These are phyloP conservation scores for Phialemoniopsis sp. DNA, from an alignment of 2,329 filamentous ascomycete genomes.

Conservation along the genomic window DNA sequence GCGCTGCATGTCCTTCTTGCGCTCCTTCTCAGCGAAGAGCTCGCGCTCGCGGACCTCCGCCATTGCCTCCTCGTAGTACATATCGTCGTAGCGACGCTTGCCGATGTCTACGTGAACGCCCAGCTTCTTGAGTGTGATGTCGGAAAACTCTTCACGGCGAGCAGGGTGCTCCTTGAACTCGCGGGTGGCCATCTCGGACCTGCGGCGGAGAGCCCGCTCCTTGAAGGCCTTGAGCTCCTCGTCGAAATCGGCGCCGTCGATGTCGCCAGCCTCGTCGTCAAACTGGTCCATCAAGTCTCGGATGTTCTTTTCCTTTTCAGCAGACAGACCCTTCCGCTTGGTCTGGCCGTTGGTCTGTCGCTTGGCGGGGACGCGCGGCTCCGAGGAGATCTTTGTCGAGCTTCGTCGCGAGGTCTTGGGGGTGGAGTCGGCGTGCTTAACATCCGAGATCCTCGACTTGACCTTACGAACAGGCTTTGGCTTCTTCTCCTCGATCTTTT, in stretches of 20 bases:
- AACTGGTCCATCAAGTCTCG: conserved; percentile 54
- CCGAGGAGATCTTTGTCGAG: conserved; percentile 39
- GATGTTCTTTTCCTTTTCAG: conserved; percentile 66
- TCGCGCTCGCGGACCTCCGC: conserved; percentile 87
- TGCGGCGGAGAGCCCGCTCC: conserved; percentile 62
- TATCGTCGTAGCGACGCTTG: conserved; percentile 70
- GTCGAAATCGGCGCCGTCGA: conserved; percentile 37
- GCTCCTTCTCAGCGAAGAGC: conserved; percentile 91
- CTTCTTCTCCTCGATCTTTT: conserved; percentile 25
- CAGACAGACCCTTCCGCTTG: conserved; percentile 44
- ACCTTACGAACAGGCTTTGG: conserved; percentile 33
- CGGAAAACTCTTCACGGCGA: conserved; percentile 56
- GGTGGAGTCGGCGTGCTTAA: conserved; percentile 42
- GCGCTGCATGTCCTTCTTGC: conserved; percentile 99
- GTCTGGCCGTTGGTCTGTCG: conserved; percentile 56
- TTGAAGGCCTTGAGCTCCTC: conserved; percentile 43
- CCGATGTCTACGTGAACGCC: conserved; percentile 65
- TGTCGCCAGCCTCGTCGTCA: conserved; percentile 34
- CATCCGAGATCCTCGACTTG: conserved; percentile 46
- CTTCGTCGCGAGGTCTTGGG: conserved; percentile 46
- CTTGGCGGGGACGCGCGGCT: conserved; percentile 47
- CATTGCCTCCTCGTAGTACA: conserved; percentile 76
- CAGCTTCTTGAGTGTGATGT: conserved; percentile 57
- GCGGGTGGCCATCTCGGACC: conserved; percentile 56
- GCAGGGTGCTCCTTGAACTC: conserved; percentile 64